Base-by-base conservation (phyloP, 1,139 yeast species). In the Taphrina wiesneri region DNA sequence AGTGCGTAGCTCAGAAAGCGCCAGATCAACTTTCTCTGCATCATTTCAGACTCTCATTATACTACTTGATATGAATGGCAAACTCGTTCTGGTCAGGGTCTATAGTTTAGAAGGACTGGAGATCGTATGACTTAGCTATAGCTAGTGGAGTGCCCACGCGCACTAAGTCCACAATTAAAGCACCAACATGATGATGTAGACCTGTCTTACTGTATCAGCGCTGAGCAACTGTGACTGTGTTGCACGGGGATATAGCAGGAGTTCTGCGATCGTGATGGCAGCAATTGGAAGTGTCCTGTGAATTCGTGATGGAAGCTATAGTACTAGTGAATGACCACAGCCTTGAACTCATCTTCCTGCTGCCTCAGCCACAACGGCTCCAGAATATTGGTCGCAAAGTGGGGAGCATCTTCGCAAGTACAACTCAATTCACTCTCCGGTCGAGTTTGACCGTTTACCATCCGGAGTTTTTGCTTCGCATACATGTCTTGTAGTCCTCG, bases 1-100 rank as follows among this genome's bases (percentile, higher is more conserved):
- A 70, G 43, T 17, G 65, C 66, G 59, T 68, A 70, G 51, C 43
- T 51, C 41, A 30, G 11, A 21, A 54, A 2, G n/a, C 56, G 56
- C 41, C 43, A 39, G 17, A 39, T 13, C n/a, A 39, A 13, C 19
- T 39, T 39, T 3, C 43, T 13, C 43, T 39, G 43, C 43, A 39
- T 39, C 43, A n/a, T n/a, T n/a, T 39, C 43, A 39, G 6, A 3
- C 7, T n/a, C 13, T 39, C 43, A 39, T 39, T 13, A 39, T 19
- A 30, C 34, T 30, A 30, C 34, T n/a, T n/a, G 36, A 32, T 32
- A 2, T 32, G 5, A 32, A 32, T n/a, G n/a, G n/a, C n/a, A n/a
- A n/a, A n/a, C n/a, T n/a, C n/a, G n/a, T n/a, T n/a, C n/a, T n/a
- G n/a, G n/a, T n/a, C n/a, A n/a, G n/a, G n/a, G n/a, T n/a, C n/a